phyloP scores from a whole-genome alignment of 495 filamentous ascomycete genomes.

The Aspergillus ostianus region DNA sequence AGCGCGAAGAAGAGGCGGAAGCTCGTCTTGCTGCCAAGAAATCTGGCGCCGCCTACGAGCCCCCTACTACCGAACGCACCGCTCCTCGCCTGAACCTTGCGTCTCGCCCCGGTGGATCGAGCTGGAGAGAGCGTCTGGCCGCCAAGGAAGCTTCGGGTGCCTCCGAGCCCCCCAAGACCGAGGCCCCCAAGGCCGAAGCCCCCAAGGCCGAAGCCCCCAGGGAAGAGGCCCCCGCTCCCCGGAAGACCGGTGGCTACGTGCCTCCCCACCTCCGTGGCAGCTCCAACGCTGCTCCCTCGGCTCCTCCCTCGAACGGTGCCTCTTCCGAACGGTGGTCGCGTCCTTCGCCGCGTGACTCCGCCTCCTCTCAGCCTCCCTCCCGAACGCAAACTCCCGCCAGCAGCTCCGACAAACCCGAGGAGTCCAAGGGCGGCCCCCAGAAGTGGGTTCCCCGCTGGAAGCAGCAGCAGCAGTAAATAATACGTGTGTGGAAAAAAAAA shows the following conservation, averaged over 20 bases:
- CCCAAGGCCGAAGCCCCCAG: slow-evolving; percentile 19
- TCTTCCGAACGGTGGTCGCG: slow-evolving; percentile 41
- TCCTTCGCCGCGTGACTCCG: slow-evolving; percentile 37
- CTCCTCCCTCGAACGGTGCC: slow-evolving; percentile 30
- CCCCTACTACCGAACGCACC: slow-evolving; percentile 52
- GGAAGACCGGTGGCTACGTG: slow-evolving; percentile 47
- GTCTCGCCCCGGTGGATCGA: slow-evolving; percentile 51
- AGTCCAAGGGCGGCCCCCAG: slow-evolving; percentile 29
- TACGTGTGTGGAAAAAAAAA: background rate
- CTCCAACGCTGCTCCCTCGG: slow-evolving; percentile 31
- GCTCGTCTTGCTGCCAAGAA: slow-evolving; percentile 43
- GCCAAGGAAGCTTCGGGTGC: slow-evolving; percentile 52
- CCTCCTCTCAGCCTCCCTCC: slow-evolving; percentile 25
- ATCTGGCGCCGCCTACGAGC: slow-evolving; percentile 14
- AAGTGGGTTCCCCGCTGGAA: slow-evolving; percentile 49
- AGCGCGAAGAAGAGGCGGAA: slow-evolving; percentile 69
- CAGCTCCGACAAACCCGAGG: slow-evolving; percentile 31
- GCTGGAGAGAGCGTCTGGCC: slow-evolving; percentile 85
- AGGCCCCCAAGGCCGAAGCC: slow-evolving; percentile 6
- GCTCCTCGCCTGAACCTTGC: slow-evolving; percentile 68
- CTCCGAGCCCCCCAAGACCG: slow-evolving; percentile 30
- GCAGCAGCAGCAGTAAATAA: slow-evolving; percentile 40
- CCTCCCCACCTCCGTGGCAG: slow-evolving; percentile 48
- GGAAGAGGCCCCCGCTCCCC: slow-evolving; percentile 26
- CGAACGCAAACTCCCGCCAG: slow-evolving; percentile 29